Percentiles rank a stretch among this genome's conserved stretches.
These are phyloP conservation scores for Fonsecaea nubica DNA, from an alignment of 2,329 filamentous ascomycete species.

Conservation along the genomic window DNA sequence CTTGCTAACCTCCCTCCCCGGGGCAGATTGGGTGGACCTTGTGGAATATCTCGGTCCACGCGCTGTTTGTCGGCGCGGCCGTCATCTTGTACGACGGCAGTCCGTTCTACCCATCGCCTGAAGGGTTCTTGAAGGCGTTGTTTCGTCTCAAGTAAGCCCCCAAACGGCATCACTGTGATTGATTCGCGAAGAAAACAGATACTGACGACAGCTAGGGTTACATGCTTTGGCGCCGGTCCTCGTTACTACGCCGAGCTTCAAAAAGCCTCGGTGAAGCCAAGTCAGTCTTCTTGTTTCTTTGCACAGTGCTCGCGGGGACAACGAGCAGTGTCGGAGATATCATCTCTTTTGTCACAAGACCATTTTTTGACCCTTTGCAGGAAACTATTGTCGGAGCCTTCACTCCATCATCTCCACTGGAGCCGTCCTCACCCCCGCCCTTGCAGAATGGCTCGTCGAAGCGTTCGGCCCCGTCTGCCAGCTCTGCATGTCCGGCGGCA, in stretches of 20 bases:
- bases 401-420: neutral
- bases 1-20: neutral
- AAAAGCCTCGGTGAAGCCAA: conserved; percentile 17
- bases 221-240: conserved; percentile 26
- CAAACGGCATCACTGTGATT: neutral
- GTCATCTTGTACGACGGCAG: conserved; percentile 57
- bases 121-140: conserved; percentile 43
- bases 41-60: conserved; percentile 58
- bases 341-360: conserved; percentile 21
- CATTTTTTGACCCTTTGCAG: neutral
- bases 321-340: neutral
- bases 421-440: conserved; percentile 12
- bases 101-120: conserved; percentile 43
- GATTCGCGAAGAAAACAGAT: neutral
- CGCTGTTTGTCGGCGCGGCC: conserved; percentile 65
- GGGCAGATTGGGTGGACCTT: conserved; percentile 50
- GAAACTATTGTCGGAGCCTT: neutral
- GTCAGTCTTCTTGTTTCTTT: neutral
- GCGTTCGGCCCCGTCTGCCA: conserved; percentile 22
- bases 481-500: conserved; percentile 42
- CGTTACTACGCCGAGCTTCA: conserved; percentile 25
- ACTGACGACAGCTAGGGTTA: conserved; percentile 1
- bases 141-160: neutral
- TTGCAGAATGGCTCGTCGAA: conserved; percentile 18
- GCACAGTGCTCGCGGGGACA: neutral